A percentile compares a stretch with the other conserved stretches of the same genome.
phyloP scores from a whole-genome alignment of 164 flowering plant genomes.

The Magnolia kwangsiensis region DNA sequence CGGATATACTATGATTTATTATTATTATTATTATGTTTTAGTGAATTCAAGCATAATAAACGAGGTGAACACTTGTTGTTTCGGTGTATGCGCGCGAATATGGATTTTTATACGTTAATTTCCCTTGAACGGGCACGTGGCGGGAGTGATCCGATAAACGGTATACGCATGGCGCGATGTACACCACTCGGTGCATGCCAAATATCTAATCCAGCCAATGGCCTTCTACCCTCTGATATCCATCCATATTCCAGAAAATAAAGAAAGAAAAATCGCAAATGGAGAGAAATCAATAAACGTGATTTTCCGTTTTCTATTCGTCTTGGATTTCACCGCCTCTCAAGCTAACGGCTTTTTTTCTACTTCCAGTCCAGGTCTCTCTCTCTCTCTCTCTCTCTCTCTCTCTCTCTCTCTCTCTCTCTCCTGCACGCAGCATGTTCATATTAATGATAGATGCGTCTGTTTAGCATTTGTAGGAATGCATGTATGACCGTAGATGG shows the following conservation, averaged over 20 bases:
- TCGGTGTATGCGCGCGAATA: too few relatives aligned
- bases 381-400: slow-evolving; percentile 7
- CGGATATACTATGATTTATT: too few relatives aligned
- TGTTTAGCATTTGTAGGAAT: too few relatives aligned
- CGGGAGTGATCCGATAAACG: neutral
- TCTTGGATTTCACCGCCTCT: neutral
- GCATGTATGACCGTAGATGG: too few relatives aligned
- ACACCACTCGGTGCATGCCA: slow-evolving; percentile 5
- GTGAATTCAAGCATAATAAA: too few relatives aligned
- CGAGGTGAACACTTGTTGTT: too few relatives aligned
- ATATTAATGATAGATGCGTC: too few relatives aligned
- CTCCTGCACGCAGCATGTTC: neutral
- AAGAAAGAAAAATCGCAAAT: neutral
- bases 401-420: slow-evolving; percentile 9
- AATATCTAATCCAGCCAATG: slow-evolving; percentile 11
- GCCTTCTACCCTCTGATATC: slow-evolving; percentile 7
- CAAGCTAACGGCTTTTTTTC: neutral
- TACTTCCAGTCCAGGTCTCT: neutral
- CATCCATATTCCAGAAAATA: neutral
- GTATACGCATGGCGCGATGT: slow-evolving; percentile 1
- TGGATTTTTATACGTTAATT: neutral
- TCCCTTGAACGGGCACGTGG: neutral
- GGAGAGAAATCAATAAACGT: neutral
- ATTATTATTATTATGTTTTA: too few relatives aligned
- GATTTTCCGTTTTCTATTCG: neutral